These are phyloP conservation scores for Phytophthora melonis DNA, from an alignment of 352 stramenopile genomes.

Conservation along the genomic window DNA sequence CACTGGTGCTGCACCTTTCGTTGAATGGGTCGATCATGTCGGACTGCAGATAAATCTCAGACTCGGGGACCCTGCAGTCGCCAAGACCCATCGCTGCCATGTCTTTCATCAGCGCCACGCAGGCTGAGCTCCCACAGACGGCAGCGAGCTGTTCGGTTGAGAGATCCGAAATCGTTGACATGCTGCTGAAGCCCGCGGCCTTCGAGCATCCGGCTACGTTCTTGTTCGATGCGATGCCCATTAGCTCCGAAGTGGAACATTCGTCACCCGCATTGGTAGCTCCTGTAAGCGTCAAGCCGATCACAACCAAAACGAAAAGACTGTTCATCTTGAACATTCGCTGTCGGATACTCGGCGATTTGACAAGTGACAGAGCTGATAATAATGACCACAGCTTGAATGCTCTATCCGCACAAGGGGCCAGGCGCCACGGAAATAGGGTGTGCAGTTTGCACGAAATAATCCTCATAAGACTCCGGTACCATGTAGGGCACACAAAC, in stretches of 20 bases:
- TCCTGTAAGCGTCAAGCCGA: slow-evolving; percentile 4
- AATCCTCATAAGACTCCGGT: neutral
- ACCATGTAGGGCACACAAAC: neutral
- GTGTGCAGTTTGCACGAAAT: neutral
- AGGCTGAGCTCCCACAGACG: slow-evolving; percentile 16
- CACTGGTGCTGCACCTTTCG: slow-evolving; percentile 12
- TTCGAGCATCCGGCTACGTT: slow-evolving; percentile 13
- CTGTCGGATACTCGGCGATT: neutral
- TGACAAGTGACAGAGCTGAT: neutral
- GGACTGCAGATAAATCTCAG: slow-evolving; percentile 18
- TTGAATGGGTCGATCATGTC: slow-evolving; percentile 17
- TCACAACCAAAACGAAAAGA: neutral
- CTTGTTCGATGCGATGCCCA: slow-evolving; percentile 9
- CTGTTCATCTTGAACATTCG: neutral
- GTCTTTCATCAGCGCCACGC: slow-evolving; percentile 14
- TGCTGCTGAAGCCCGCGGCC: slow-evolving; percentile 11
- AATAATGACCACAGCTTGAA: neutral
- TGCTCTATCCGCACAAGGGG: neutral
- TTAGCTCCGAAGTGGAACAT: slow-evolving; percentile 3
- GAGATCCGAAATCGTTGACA: slow-evolving; percentile 11
- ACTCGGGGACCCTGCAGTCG: slow-evolving; percentile 20
- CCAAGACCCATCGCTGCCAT: slow-evolving; percentile 10
- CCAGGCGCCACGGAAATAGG: neutral
- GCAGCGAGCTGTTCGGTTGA: slow-evolving; percentile 13
- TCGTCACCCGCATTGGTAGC: neutral